Conservation (phyloP, 2,329 filamentous ascomycete genomes). For the Aschersonia sp. region DNA sequence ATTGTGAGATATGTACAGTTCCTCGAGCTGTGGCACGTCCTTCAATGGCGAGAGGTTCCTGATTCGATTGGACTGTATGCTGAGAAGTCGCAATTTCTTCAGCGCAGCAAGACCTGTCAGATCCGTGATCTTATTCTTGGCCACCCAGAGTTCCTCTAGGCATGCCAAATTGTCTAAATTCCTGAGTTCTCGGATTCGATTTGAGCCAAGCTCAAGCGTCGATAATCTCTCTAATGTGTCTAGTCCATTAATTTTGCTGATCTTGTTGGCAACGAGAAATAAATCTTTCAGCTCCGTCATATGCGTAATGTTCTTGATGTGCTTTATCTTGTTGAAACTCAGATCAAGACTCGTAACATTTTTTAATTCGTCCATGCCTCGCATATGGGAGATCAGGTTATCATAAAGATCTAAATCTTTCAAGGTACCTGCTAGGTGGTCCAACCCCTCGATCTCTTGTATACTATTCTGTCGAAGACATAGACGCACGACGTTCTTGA, state of each 20-base stretch:
- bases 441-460: slow-evolving; percentile 62
- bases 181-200: slow-evolving; percentile 77
- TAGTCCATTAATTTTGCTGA: slow-evolving; percentile 72
- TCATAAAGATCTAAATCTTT: slow-evolving; percentile 90
- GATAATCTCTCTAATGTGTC: slow-evolving; percentile 59
- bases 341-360: slow-evolving; percentile 72
- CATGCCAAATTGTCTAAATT: slow-evolving; percentile 65
- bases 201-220: slow-evolving; percentile 83
- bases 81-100: slow-evolving; percentile 70
- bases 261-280: slow-evolving; percentile 92
- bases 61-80: slow-evolving; percentile 91
- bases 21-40: slow-evolving; percentile 64
- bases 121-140: slow-evolving; percentile 90
- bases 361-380: slow-evolving; percentile 63
- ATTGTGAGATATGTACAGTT: slow-evolving; percentile 94
- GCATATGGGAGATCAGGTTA: slow-evolving; percentile 80
- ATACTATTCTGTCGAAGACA: slow-evolving; percentile 92
- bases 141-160: slow-evolving; percentile 84
- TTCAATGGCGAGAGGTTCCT: slow-evolving; percentile 61
- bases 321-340: slow-evolving; percentile 98
- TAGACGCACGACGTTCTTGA: slow-evolving; percentile 59
- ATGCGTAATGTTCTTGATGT: slow-evolving; percentile 79
- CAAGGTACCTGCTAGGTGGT: slow-evolving; percentile 48
- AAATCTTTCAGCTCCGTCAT: slow-evolving; percentile 67
- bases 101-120: slow-evolving; percentile 64